phyloP scores from a whole-genome alignment of 1,139 yeast species.

The Saccharomycopsis hybrid region DNA sequence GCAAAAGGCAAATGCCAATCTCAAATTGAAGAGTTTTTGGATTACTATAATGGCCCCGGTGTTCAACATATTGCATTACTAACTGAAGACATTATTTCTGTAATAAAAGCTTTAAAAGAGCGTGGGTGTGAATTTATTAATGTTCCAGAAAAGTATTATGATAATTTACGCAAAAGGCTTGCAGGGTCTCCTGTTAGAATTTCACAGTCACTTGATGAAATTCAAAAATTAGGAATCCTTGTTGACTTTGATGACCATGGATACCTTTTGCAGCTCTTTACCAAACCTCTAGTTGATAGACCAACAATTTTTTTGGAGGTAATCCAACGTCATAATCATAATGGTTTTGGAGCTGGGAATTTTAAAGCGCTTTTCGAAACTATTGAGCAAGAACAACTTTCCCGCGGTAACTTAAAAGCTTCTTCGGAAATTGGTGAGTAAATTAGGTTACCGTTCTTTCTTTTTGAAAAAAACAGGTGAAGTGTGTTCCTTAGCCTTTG shows the following conservation, averaged over 20 bases:
- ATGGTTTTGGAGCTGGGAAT: slow-evolving; percentile 86
- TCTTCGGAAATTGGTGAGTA: too few species aligned
- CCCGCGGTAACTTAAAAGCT: slow-evolving; percentile 51
- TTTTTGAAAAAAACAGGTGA: too few species aligned
- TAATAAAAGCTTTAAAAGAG: slow-evolving; percentile 46
- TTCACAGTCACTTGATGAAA: slow-evolving; percentile 41
- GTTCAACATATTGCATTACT: slow-evolving; percentile 73
- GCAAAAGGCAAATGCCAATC: slow-evolving; percentile 59
- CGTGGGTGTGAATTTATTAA: slow-evolving; percentile 68
- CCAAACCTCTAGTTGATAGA: slow-evolving; percentile 67
- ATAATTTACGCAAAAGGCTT: slow-evolving; percentile 40
- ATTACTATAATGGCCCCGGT: slow-evolving; percentile 73
- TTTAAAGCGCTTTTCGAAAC: slow-evolving; percentile 76
- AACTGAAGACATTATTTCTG: slow-evolving; percentile 51
- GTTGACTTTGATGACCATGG: slow-evolving; percentile 72
- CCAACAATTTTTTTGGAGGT: slow-evolving; percentile 79
- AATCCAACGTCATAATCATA: slow-evolving; percentile 71
- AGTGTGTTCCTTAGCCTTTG: too few species aligned
- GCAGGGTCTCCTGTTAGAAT: slow-evolving; percentile 35
- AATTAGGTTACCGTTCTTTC: too few species aligned
- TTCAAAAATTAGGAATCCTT: slow-evolving; percentile 47
- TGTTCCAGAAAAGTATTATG: slow-evolving; percentile 53
- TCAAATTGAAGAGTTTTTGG: slow-evolving; percentile 78
- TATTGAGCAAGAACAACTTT: slow-evolving; percentile 56
- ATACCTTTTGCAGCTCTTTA: slow-evolving; percentile 70